Evolutionary conservation across 2,329 filamentous ascomycete genomes (phyloP).

Genomic region (Chaetothyriales sp.): DNA sequence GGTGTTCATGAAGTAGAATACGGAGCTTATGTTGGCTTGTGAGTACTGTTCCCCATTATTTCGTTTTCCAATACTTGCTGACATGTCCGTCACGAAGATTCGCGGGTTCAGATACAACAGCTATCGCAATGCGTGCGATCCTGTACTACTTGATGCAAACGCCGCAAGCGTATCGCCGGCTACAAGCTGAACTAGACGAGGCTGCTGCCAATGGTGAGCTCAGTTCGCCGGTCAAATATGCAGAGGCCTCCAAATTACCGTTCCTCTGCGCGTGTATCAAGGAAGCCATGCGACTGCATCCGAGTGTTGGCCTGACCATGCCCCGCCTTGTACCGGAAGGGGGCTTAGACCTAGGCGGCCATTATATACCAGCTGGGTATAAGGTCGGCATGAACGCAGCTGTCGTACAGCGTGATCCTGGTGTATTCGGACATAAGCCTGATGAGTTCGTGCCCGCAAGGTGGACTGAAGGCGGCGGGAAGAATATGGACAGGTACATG

Average conservation of each 20-base stretch:
- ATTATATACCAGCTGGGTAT: slow-evolving; percentile 10
- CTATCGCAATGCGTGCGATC: slow-evolving; percentile 26
- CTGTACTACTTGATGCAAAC: slow-evolving; percentile 62
- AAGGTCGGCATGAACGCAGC: slow-evolving; percentile 18
- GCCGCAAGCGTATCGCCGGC: slow-evolving; percentile 24
- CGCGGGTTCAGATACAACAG: slow-evolving; percentile 15
- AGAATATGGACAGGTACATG: too few species aligned
- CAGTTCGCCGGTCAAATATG: slow-evolving; percentile 9
- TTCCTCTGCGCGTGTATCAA: slow-evolving; percentile 11
- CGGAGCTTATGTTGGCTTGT: too few species aligned
- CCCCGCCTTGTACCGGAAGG: slow-evolving; percentile 17
- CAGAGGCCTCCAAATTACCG: slow-evolving; percentile 17
- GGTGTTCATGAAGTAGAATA: too few species aligned
- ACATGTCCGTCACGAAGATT: too few species aligned
- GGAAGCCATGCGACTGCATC: slow-evolving; percentile 15
- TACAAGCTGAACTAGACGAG: slow-evolving; percentile 11
- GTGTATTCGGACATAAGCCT: slow-evolving; percentile 12
- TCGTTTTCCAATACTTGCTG: too few species aligned
- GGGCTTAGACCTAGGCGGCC: slow-evolving; percentile 10
- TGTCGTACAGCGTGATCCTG: slow-evolving; percentile 18
- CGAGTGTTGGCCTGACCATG: slow-evolving; percentile 18
- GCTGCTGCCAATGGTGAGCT: slow-evolving; percentile 8
- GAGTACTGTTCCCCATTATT: too few species aligned
- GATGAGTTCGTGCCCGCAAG: slow-evolving; percentile 19
- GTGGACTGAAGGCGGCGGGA: slow-evolving; percentile 23